Evolutionary conservation across 1,284 basidiomycete species (phyloP), one percentile per base, ranked within the genome.

Genomic region (Mrakiaceae sp.): DNA sequence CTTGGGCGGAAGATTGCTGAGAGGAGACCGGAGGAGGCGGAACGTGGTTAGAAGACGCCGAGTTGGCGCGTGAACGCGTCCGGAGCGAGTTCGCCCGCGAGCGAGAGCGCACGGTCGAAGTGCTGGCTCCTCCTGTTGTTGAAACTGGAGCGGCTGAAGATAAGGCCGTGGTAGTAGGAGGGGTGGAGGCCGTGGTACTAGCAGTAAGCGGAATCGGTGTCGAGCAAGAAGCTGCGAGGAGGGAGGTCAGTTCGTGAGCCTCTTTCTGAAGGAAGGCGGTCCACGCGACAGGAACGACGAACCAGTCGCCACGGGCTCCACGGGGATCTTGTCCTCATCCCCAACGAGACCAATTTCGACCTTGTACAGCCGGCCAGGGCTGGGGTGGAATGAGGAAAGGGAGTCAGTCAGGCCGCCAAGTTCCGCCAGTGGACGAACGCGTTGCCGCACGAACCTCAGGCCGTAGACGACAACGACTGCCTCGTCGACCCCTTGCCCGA

Each of bases 401-500:
- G 46, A 43, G 51, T 58, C 27, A 58, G 46, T 16, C 5, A 47
- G 11, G 12, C 6, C 6, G 49, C 10, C 42, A 14, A 44, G 4
- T 2, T 12, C 39, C 46, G 27, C 49, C 42, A 44, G 53, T 54
- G 27, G 44, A 47, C n/a, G n/a, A 10, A 3, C 48, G 27, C 5
- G 49, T 39, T 1, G 16, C 27, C 10, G 40, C n/a, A 40, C 10
- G 63, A 11, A 66, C 79, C 87, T 82, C 51, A 90, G 80, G 3
- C 86, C 87, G 67, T 87, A 88, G 44, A 90, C 81, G 68, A 90
- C 86, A 62, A 90, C 86, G 63, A 89, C 81, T 0, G 86, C 87
- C 71, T 90, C 87, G 68, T 88, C 87, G 0, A 80, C 79, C 44
- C 68, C 66, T 60, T 84, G 82, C 55, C 89, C 87, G 70, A 88